Evolutionary conservation across 2,329 filamentous ascomycete species (phyloP).

Genomic region (Neonectria neomacrospora): DNA sequence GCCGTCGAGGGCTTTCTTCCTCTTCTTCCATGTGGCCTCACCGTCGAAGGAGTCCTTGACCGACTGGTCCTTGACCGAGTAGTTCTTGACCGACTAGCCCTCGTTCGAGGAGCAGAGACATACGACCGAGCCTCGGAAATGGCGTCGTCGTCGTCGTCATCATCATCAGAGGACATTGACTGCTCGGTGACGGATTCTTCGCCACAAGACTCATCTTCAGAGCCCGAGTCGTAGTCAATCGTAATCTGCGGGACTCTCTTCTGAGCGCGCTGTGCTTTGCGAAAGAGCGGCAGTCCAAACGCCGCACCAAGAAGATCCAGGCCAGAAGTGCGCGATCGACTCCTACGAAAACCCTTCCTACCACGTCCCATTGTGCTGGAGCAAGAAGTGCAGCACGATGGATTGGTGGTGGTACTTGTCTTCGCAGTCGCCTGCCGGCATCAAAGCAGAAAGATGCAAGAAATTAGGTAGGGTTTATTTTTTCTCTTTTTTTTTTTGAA

Average conservation of each 20-base stretch:
- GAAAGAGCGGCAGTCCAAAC: conserved; percentile 43
- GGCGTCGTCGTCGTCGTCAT: conserved; percentile 8
- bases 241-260: conserved; percentile 19
- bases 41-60: background rate
- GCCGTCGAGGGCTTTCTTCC: background rate
- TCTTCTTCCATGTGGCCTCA: background rate
- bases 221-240: conserved; percentile 16
- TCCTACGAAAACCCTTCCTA: conserved; percentile 27
- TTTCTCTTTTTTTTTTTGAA: background rate
- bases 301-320: conserved; percentile 44
- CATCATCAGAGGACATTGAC: conserved; percentile 8
- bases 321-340: conserved; percentile 28
- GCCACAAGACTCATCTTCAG: background rate
- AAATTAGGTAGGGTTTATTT: background rate
- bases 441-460: background rate
- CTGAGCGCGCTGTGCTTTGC: conserved; percentile 19
- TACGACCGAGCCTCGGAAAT: conserved; percentile 19
- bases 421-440: background rate
- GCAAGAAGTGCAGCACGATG: conserved; percentile 10
- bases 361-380: conserved; percentile 37
- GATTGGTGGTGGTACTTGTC: background rate
- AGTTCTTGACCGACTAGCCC: background rate
- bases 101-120: conserved; percentile 12
- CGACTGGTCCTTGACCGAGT: background rate
- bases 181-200: background rate